A percentile compares a stretch with the other conserved stretches of the same genome.
These are phyloP conservation scores for Bauhinia variegata DNA, from an alignment of 306 rosid genomes.

Conservation along the genomic window DNA sequence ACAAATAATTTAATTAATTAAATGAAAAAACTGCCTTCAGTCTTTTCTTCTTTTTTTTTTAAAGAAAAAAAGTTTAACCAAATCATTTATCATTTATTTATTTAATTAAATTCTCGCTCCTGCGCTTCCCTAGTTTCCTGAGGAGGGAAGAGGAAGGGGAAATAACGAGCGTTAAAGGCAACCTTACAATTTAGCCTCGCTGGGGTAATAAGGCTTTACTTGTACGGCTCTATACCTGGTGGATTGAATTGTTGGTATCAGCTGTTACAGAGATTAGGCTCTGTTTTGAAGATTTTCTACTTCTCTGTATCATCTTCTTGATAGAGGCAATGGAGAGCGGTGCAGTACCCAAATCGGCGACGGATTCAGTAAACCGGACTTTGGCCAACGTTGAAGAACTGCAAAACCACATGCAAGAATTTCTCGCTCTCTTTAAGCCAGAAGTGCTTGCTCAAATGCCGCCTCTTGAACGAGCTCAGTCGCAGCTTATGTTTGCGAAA, in stretches of 20 bases:
- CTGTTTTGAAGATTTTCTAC: background rate
- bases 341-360: slow-evolving; percentile 64
- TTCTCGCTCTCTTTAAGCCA: slow-evolving; percentile 67
- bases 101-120: too few relatives aligned
- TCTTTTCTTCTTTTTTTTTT: too few relatives aligned
- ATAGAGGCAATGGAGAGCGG: slow-evolving; percentile 46
- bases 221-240: background rate
- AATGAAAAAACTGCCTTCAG: background rate
- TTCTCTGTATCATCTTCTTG: background rate
- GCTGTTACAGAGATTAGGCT: background rate
- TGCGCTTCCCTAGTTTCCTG: background rate
- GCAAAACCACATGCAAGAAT: slow-evolving; percentile 47
- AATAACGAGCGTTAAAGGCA: background rate
- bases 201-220: background rate
- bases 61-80: too few relatives aligned
- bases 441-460: slow-evolving; percentile 63
- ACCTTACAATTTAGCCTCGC: too few relatives aligned
- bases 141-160: background rate
- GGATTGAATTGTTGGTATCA: background rate
- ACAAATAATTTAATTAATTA: too few relatives aligned
- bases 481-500: slow-evolving; percentile 66
- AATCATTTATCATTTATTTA: too few relatives aligned
- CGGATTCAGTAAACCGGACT: slow-evolving; percentile 65
- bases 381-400: slow-evolving; percentile 54
- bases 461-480: slow-evolving; percentile 84